These are phyloP conservation scores for Lecanosticta acicola DNA, from an alignment of 2,329 filamentous ascomycete species.

Conservation along the genomic window DNA sequence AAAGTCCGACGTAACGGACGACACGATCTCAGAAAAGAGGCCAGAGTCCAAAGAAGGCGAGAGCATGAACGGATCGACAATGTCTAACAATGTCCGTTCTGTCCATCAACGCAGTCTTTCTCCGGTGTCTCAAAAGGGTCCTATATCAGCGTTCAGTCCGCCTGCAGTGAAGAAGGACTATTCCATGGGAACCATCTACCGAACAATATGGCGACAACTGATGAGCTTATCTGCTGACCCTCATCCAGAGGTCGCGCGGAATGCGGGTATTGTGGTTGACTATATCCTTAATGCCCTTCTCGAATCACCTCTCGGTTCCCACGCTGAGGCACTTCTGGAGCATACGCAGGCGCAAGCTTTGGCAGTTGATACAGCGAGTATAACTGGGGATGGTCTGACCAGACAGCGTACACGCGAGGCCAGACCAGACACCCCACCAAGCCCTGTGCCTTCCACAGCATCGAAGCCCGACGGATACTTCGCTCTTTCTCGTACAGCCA, in stretches of 20 bases:
- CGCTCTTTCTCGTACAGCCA: slow-evolving; percentile 58
- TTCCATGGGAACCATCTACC: slow-evolving; percentile 84
- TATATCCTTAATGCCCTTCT: slow-evolving; percentile 73
- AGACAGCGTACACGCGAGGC: slow-evolving; percentile 42
- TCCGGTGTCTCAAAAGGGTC: neutral
- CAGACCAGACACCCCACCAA: slow-evolving; percentile 34
- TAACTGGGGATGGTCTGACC: slow-evolving; percentile 18
- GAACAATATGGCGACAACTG: slow-evolving; percentile 89
- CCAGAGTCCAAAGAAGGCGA: slow-evolving; percentile 1
- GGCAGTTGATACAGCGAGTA: slow-evolving; percentile 25
- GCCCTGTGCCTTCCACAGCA: slow-evolving; percentile 43
- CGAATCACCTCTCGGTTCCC: slow-evolving; percentile 66
- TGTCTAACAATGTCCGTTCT: slow-evolving; percentile 13
- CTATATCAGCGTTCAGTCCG: neutral
- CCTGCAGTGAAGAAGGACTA: slow-evolving; percentile 46
- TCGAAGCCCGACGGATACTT: slow-evolving; percentile 56
- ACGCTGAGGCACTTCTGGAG: slow-evolving; percentile 66
- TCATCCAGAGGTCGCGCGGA: slow-evolving; percentile 83
- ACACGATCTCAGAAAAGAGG: slow-evolving; percentile 3
- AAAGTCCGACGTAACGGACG: slow-evolving; percentile 18
- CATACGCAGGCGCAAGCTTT: slow-evolving; percentile 32
- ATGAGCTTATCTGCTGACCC: slow-evolving; percentile 88
- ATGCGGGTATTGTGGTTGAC: slow-evolving; percentile 80
- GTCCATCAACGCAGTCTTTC: slow-evolving; percentile 20
- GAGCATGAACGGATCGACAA: slow-evolving; percentile 4